phyloP scores from a whole-genome alignment of 768 basidiomycete genomes.

The Clitopilus passeckerianus region DNA sequence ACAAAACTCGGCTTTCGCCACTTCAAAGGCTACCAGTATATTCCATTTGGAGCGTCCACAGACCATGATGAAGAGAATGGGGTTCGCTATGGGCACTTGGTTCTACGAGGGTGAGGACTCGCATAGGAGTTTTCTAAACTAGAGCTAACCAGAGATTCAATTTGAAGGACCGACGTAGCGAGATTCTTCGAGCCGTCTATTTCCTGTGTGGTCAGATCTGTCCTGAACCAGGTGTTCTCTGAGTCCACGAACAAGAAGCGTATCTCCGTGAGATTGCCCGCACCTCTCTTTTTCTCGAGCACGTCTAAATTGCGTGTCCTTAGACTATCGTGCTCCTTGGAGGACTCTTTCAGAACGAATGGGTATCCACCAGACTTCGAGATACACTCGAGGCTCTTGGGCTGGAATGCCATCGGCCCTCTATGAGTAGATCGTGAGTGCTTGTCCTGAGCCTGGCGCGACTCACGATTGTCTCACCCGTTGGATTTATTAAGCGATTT shows the following conservation, averaged over 20 bases:
- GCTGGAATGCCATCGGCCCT: background rate
- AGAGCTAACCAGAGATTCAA: background rate
- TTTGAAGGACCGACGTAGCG: slow-evolving; percentile 8
- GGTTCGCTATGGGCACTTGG: background rate
- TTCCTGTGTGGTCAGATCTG: slow-evolving; percentile 9
- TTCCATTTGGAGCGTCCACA: background rate
- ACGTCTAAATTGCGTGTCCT: background rate
- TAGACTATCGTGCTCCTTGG: slow-evolving; percentile 39
- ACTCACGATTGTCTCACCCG: background rate
- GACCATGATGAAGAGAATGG: background rate
- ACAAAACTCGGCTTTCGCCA: background rate
- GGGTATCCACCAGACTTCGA: slow-evolving; percentile 29
- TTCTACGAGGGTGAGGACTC: background rate
- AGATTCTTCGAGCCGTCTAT: slow-evolving; percentile 15
- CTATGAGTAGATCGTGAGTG: background rate
- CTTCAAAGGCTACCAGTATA: background rate
- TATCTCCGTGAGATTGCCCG: slow-evolving; percentile 15
- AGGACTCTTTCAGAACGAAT: slow-evolving; percentile 39
- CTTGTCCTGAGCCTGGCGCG: background rate
- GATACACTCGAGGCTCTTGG: slow-evolving; percentile 12
- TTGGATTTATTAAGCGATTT: background rate
- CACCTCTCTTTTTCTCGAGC: background rate
- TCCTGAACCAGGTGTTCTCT: background rate
- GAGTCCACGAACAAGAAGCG: background rate
- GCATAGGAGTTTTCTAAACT: background rate